Evolutionary conservation across 2,329 filamentous ascomycete genomes (phyloP).

Genomic region (Diaporthe australafricana): DNA sequence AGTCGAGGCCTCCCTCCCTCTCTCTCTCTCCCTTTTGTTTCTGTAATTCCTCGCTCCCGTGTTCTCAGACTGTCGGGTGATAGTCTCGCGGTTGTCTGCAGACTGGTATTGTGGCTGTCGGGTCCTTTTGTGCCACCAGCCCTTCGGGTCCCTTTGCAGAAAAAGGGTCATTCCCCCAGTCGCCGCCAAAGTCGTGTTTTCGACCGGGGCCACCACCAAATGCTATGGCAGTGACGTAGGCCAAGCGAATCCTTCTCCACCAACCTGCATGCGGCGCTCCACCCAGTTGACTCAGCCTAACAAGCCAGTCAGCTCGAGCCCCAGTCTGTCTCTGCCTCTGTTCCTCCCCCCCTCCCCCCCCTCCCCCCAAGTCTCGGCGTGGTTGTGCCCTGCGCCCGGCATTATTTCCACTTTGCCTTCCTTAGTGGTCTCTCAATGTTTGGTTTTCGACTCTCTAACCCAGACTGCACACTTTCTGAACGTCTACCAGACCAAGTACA

Average conservation of each 20-base stretch:
- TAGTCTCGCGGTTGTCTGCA: too few relatives aligned
- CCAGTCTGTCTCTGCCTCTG: not conserved
- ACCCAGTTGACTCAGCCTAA: constrained; percentile 10
- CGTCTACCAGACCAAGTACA: too few relatives aligned
- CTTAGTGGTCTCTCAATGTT: too few relatives aligned
- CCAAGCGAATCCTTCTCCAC: constrained; percentile 24
- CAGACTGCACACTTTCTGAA: too few relatives aligned
- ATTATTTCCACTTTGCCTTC: not conserved
- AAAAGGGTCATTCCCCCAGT: not conserved
- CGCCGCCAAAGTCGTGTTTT: too few relatives aligned
- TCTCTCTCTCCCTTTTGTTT: not conserved
- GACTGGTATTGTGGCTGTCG: not conserved
- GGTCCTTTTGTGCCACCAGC: not conserved
- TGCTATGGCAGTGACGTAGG: constrained; percentile 10
- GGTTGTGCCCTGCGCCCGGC: not conserved
- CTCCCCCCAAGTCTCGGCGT: not conserved
- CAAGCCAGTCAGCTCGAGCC: not conserved
- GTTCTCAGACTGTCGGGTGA: not conserved
- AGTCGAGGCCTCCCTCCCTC: not conserved
- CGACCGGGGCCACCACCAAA: not conserved
- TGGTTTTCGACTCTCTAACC: too few relatives aligned
- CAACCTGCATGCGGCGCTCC: constrained; percentile 17
- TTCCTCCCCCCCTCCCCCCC: too few relatives aligned
- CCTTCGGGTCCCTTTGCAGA: constrained; percentile 21
- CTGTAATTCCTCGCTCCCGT: not conserved